Percentiles rank a stretch among this genome's conserved stretches.
Evolutionary conservation across 176 grass and related monocot species (phyloP).

Genomic region (Microstegium vimineum): DNA sequence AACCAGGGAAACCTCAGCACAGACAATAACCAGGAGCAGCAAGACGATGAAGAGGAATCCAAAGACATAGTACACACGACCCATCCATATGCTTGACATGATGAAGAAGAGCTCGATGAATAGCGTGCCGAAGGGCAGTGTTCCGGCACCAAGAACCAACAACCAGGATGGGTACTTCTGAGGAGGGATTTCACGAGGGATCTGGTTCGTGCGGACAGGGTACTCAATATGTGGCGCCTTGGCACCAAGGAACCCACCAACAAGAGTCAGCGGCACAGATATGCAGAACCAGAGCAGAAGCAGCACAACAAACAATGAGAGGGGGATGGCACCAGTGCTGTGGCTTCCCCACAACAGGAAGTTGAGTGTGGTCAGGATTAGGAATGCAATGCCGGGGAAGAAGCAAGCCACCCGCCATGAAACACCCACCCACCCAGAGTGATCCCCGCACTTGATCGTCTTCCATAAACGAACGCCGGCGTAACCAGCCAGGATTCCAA

Average conservation of each 20-base stretch:
- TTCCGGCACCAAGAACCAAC: slow-evolving; percentile 73
- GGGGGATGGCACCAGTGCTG: slow-evolving; percentile 70
- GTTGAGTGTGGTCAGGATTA: slow-evolving; percentile 78
- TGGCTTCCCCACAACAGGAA: slow-evolving; percentile 85
- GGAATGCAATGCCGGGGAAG: slow-evolving; percentile 79
- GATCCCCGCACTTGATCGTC: slow-evolving; percentile 66
- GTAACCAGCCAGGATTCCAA: slow-evolving; percentile 71
- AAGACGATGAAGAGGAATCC: slow-evolving; percentile 72
- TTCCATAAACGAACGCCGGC: slow-evolving; percentile 61
- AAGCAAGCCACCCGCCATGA: slow-evolving; percentile 69
- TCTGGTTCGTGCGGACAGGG: slow-evolving; percentile 78
- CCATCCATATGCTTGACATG: slow-evolving; percentile 86
- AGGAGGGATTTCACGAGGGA: slow-evolving; percentile 69
- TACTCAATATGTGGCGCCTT: slow-evolving; percentile 74
- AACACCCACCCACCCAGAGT: slow-evolving; percentile 61
- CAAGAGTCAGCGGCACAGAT: slow-evolving; percentile 66
- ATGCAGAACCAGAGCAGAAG: slow-evolving; percentile 82
- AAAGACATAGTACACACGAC: slow-evolving; percentile 73
- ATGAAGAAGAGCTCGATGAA: slow-evolving; percentile 92
- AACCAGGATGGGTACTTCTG: slow-evolving; percentile 82
- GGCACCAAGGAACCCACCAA: slow-evolving; percentile 67
- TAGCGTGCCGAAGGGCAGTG: slow-evolving; percentile 70
- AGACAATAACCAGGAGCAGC: slow-evolving; percentile 71
- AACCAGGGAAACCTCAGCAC: slow-evolving; percentile 70
- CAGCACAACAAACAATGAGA: slow-evolving; percentile 60